Percentiles rank a stretch among this genome's conserved stretches.
phyloP scores from a whole-genome alignment of 371 early-diverging fungal species.

The Rhizopus delemar region DNA sequence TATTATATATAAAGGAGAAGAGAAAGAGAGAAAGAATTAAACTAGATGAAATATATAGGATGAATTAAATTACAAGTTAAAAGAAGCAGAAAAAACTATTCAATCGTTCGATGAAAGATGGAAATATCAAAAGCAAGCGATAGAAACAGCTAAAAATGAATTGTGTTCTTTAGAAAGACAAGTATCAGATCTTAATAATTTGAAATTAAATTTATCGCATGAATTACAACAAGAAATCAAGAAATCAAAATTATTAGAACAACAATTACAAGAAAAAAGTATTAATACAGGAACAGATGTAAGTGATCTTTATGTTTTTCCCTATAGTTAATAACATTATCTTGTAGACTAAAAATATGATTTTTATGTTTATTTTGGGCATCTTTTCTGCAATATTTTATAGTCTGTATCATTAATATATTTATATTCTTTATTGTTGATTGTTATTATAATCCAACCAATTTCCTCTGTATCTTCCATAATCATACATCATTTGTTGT shows the following conservation, averaged over 20 bases:
- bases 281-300: conserved; percentile 1
- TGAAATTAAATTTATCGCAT: conserved; percentile 2
- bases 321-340: not conserved
- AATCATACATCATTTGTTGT: conserved; percentile 14
- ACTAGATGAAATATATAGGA: conserved; percentile 7
- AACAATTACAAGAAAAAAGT: conserved; percentile 4
- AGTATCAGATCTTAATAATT: not conserved
- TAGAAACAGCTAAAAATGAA: conserved; percentile 25
- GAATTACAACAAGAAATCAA: conserved; percentile 12
- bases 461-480: conserved; percentile 27
- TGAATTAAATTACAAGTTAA: conserved; percentile 14
- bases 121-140: conserved; percentile 21
- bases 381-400: conserved; percentile 21
- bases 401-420: conserved; percentile 23
- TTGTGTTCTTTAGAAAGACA: conserved; percentile 18
- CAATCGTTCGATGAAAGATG: conserved; percentile 19
- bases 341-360: conserved; percentile 10
- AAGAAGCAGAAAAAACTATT: conserved; percentile 16
- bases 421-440: conserved; percentile 10
- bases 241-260: conserved; percentile 11
- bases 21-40: conserved; percentile 1
- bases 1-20: not conserved
- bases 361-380: conserved; percentile 15
- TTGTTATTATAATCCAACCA: conserved; percentile 23
- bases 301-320: not conserved